These are phyloP conservation scores for Albifimbria verrucaria DNA, from an alignment of 2,329 filamentous ascomycete species.

Conservation along the genomic window DNA sequence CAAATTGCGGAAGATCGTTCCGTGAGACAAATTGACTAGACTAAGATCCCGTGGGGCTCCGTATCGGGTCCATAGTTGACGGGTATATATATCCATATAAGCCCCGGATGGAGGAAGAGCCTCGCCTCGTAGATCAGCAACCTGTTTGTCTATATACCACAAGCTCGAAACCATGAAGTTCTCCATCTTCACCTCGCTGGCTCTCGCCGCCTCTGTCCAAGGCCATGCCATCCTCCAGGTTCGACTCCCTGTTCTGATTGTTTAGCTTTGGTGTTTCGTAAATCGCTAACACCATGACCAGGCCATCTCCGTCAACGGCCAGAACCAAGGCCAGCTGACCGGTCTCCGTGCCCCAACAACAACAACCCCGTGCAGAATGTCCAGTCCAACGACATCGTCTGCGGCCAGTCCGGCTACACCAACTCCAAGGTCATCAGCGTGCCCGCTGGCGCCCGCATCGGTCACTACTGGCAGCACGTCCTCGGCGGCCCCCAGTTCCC, in stretches of 20 bases:
- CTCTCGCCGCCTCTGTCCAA: slow-evolving; percentile 24
- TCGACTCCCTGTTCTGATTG: slow-evolving; percentile 12
- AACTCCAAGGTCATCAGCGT: slow-evolving; percentile 39
- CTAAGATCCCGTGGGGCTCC: not conserved
- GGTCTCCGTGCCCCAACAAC: slow-evolving; percentile 44
- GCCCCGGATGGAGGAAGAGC: not conserved
- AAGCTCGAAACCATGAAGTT: slow-evolving; percentile 13
- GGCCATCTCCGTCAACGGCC: slow-evolving; percentile 43
- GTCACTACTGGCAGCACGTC: slow-evolving; percentile 47
- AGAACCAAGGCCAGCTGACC: slow-evolving; percentile 45
- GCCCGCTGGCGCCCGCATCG: slow-evolving; percentile 45
- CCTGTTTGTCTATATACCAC: not conserved
- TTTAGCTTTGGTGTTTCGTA: not conserved
- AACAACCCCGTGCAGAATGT: slow-evolving; percentile 50
- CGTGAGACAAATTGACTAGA: not conserved
- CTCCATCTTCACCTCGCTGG: slow-evolving; percentile 5
- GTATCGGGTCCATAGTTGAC: no score
- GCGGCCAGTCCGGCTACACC: slow-evolving; percentile 37
- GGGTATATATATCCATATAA: not conserved
- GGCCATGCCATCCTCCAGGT: slow-evolving; percentile 41
- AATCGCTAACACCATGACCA: slow-evolving; percentile 4
- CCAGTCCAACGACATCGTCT: slow-evolving; percentile 41
- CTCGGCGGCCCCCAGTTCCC: slow-evolving; percentile 43
- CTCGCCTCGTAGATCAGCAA: not conserved
- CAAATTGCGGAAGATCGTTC: not conserved